These are phyloP conservation scores for Leccinum boreale DNA, from an alignment of 768 basidiomycete genomes.

Conservation along the genomic window DNA sequence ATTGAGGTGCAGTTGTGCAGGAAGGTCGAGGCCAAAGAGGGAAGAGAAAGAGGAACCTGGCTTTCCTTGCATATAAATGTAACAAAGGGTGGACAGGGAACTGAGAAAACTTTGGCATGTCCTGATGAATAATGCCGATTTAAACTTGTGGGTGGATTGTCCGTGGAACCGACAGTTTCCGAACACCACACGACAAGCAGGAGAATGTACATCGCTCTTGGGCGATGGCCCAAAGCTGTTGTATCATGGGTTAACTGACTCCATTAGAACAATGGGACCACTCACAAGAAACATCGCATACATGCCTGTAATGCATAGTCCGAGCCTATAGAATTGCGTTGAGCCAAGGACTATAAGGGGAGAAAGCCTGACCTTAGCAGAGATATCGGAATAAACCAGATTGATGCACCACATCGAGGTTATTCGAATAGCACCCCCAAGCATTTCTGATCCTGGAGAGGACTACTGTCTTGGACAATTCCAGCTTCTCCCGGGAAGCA, in stretches of 20 bases:
- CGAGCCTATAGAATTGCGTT: conserved; percentile 44
- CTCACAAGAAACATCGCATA: conserved; percentile 90
- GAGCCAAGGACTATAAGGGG: background rate
- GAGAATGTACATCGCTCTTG: conserved; percentile 80
- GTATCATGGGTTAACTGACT: conserved; percentile 3
- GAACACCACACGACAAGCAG: background rate
- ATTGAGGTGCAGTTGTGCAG: conserved; percentile 24
- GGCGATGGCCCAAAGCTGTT: conserved; percentile 83
- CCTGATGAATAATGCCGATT: conserved; percentile 80
- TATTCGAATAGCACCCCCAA: conserved; percentile 65
- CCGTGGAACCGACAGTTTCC: conserved; percentile 62
- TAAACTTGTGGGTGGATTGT: conserved; percentile 66
- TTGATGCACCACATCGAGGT: too few relatives aligned
- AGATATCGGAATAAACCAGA: conserved; percentile 16
- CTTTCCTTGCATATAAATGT: conserved; percentile 64
- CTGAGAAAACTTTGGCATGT: conserved; percentile 82
- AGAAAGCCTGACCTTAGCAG: conserved; percentile 21
- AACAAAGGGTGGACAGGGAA: conserved; percentile 71
- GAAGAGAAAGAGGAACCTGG: conserved; percentile 49
- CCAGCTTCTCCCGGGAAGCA: conserved; percentile 60
- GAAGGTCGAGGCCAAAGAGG: conserved; percentile 54
- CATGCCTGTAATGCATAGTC: conserved; percentile 79
- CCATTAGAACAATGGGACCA: conserved; percentile 3
- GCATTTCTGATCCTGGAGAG: conserved; percentile 41
- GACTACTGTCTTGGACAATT: conserved; percentile 32